Base-by-base conservation (phyloP, 2,329 filamentous ascomycete genomes). In the Chaetomium strumarium region DNA sequence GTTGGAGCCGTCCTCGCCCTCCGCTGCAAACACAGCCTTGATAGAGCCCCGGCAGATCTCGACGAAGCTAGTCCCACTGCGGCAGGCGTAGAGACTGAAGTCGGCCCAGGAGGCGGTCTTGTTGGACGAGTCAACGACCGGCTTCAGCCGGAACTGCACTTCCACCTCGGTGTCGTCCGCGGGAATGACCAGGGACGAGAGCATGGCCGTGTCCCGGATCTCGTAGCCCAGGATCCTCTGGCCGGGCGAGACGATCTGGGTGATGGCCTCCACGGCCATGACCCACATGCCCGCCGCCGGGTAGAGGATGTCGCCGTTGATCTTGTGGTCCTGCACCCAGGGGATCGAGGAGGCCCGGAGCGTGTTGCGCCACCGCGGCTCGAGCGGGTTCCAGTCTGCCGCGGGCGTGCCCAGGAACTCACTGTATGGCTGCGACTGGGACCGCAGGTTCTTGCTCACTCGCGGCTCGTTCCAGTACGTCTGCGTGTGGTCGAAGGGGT, bases 311-410 rank as follows among this genome's bases (percentile, higher is more conserved):
- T 58, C 61, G 14, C 58, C 57, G 46, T 57, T 57, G 50, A 65
- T 51, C 62, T 65, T 29, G 48, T 79, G 75, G 50, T 78, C 72
- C 1, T 63, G 62, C 8, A 77, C 57, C 76, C 76, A 79, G 0
- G 72, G 72, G 1, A 66, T 64, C 5, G 71, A 67, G 12, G 70
- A 63, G 0, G 71, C 48, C 0, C 69, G 66, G 12, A 76, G 63
- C n/a, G 73, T 64, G 39, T 75, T 74, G n/a, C 74, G 66, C 76
- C 76, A 80, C 13, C 61, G 53, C 2, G 65, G 66, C 3, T 64
- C 57, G 5, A 66, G 46, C 1, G 64, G 63, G 42, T 66, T 65
- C 61, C 61, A 64, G 29, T 66, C 65, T 3, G 54, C 30, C 12
- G 51, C 47, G 9, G 46, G 60, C 9, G 51, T 57, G 2, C 65